Evolutionary conservation across 164 flowering plant genomes (phyloP).

Genomic region (Nymphaea thermarum): DNA sequence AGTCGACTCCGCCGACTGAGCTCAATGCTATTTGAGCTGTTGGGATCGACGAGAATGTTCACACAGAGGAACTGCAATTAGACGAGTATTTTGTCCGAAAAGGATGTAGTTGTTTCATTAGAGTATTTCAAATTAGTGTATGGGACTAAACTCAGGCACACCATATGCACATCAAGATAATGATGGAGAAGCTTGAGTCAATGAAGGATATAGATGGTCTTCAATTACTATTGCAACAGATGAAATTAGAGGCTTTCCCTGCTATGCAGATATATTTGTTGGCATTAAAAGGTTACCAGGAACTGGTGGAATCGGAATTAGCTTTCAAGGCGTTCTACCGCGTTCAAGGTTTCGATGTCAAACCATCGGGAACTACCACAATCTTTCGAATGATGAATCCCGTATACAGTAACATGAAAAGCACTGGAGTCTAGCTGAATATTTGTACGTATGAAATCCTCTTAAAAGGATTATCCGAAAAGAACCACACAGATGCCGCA

Average conservation of each 20-base stretch:
- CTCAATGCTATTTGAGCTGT: slow-evolving; percentile 30
- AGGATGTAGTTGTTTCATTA: slow-evolving; percentile 35
- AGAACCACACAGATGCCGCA: slow-evolving; percentile 51
- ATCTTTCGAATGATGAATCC: slow-evolving; percentile 66
- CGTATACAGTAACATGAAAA: slow-evolving; percentile 61
- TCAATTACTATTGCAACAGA: slow-evolving; percentile 69
- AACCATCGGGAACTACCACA: slow-evolving; percentile 68
- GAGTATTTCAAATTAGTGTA: slow-evolving; percentile 50
- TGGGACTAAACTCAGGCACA: slow-evolving; percentile 53
- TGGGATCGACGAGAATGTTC: slow-evolving; percentile 6
- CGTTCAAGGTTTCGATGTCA: slow-evolving; percentile 58
- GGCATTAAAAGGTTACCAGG: slow-evolving; percentile 34
- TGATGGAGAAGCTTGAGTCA: slow-evolving; percentile 66
- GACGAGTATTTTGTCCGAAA: slow-evolving; percentile 45
- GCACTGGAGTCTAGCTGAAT: slow-evolving; percentile 63
- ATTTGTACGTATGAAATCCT: slow-evolving; percentile 73
- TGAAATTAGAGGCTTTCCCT: slow-evolving; percentile 63
- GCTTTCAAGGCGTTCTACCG: slow-evolving; percentile 67
- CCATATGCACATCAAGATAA: slow-evolving; percentile 39
- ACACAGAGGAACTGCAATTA: slow-evolving; percentile 5
- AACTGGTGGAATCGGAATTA: slow-evolving; percentile 41
- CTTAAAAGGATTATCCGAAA: slow-evolving; percentile 78
- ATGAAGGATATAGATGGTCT: slow-evolving; percentile 39
- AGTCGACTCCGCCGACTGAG: slow-evolving; percentile 40
- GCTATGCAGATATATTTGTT: slow-evolving; percentile 50